These are phyloP conservation scores for Scedosporium aurantiacum DNA, from an alignment of 2,329 filamentous ascomycete species.

Conservation along the genomic window DNA sequence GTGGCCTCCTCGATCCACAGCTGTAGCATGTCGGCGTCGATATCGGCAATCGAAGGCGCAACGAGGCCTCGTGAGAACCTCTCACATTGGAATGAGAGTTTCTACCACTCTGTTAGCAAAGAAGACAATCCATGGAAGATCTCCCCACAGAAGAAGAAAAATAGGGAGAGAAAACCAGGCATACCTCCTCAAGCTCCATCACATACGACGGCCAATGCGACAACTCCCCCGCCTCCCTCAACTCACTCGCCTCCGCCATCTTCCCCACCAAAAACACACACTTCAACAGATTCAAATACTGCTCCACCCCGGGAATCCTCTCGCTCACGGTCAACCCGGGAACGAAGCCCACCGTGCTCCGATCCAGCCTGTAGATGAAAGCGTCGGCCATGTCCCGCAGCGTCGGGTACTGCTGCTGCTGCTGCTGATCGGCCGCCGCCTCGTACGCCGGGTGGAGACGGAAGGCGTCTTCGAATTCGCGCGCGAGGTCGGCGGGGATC, in stretches of 20 bases:
- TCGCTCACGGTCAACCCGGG: constrained; percentile 17
- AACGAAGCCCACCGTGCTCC: constrained; percentile 14
- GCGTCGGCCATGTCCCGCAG: constrained; percentile 20
- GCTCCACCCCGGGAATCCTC: constrained; percentile 12
- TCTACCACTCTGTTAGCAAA: background rate
- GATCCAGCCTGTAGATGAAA: constrained; percentile 19
- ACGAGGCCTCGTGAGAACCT: constrained; percentile 14
- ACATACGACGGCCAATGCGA: constrained; percentile 25
- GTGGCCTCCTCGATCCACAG: constrained; percentile 20
- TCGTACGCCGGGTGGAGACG: constrained; percentile 12
- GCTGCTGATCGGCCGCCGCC: background rate
- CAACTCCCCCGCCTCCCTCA: constrained; percentile 10
- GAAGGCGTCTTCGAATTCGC: constrained; percentile 15
- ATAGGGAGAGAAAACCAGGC: background rate
- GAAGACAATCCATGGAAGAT: background rate
- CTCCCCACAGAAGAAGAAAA: constrained; percentile 9
- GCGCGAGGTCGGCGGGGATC: constrained; percentile 14
- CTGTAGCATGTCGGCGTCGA: background rate
- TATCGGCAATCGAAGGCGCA: background rate
- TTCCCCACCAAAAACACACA: constrained; percentile 20
- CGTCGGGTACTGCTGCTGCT: background rate
- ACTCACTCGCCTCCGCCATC: constrained; percentile 9
- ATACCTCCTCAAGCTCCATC: constrained; percentile 20
- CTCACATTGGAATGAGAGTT: constrained; percentile 16
- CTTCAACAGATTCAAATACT: constrained; percentile 22